These are phyloP conservation scores for Tilletia horrida DNA, from an alignment of 1,284 basidiomycete species.

Conservation along the genomic window DNA sequence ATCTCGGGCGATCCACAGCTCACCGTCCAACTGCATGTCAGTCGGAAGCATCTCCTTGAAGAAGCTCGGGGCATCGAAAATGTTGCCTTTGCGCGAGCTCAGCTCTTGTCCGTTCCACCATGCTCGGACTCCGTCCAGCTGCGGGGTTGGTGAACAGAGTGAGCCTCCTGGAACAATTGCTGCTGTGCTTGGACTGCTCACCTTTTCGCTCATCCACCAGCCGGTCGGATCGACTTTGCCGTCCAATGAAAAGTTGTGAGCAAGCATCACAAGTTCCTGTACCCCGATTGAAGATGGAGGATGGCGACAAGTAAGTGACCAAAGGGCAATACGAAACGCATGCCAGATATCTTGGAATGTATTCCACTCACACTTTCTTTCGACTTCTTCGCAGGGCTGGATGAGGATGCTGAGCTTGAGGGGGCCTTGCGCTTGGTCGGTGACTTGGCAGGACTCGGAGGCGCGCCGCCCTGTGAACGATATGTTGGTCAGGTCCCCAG, in stretches of 20 bases:
- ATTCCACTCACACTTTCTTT: conserved; percentile 14
- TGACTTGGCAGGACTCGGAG: not conserved
- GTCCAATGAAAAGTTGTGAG: conserved; percentile 64
- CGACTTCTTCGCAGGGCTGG: not conserved
- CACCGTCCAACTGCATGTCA: conserved; percentile 64
- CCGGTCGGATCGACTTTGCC: conserved; percentile 63
- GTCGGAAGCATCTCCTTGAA: conserved; percentile 66
- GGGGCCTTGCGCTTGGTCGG: conserved; percentile 17
- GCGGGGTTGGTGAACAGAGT: no score
- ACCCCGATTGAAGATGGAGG: not conserved
- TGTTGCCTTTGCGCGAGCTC: conserved; percentile 64
- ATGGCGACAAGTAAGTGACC: conserved; percentile 21
- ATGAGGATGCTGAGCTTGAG: conserved; percentile 14
- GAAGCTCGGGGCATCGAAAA: conserved; percentile 64
- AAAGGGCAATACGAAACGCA: no score
- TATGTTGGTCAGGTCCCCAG: not conserved
- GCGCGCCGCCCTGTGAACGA: no score
- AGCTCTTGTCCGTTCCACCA: conserved; percentile 65
- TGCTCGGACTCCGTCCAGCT: conserved; percentile 58
- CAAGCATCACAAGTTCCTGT: conserved; percentile 60
- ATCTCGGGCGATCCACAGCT: conserved; percentile 54
- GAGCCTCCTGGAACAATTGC: no score
- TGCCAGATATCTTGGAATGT: no score
- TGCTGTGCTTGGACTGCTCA: no score
- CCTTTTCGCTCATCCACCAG: conserved; percentile 71